A percentile compares a stretch with the other conserved stretches of the same genome.
These are phyloP conservation scores for Pichia sp. DNA, from an alignment of 1,139 yeast genomes.

Conservation along the genomic window DNA sequence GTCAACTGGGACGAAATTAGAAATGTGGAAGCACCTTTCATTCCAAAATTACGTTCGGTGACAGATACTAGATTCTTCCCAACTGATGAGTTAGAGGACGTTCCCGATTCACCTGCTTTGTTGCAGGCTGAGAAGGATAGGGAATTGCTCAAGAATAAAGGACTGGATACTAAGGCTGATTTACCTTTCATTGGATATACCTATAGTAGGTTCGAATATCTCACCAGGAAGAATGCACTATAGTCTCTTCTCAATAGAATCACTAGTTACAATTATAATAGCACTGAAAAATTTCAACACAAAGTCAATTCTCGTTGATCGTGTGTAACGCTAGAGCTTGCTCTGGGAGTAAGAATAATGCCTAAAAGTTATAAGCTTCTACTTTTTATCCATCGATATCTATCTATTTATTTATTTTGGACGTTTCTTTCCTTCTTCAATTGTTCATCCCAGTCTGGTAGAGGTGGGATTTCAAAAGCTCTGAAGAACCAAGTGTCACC, in stretches of 20 bases:
- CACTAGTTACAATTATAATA: too few species aligned
- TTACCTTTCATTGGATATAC: conserved; percentile 97
- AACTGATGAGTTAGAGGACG: conserved; percentile 91
- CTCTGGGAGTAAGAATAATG: too few species aligned
- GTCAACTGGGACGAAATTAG: conserved; percentile 96
- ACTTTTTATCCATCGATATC: not conserved
- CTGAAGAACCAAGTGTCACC: conserved; percentile 28
- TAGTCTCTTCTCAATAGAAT: not conserved
- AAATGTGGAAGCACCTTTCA: conserved; percentile 91
- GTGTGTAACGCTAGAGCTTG: too few species aligned
- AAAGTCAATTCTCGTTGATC: too few species aligned
- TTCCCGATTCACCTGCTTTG: conserved; percentile 88
- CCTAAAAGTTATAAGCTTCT: too few species aligned
- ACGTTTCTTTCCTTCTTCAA: conserved; percentile 14
- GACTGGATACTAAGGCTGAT: conserved; percentile 59
- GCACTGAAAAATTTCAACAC: too few species aligned
- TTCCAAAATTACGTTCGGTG: conserved; percentile 74
- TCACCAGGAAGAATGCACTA: conserved; percentile 75
- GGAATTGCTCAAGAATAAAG: conserved; percentile 30
- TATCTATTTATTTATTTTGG: not conserved
- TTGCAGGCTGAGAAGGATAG: conserved; percentile 62
- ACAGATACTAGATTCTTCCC: conserved; percentile 99
- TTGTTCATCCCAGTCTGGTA: conserved; percentile 17
- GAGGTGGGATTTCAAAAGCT: conserved; percentile 19
- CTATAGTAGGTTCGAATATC: conserved; percentile 85